A percentile compares a stretch with the other conserved stretches of the same genome.
Conservation (phyloP, 1,139 yeast species). For the Torulaspora globosa region DNA sequence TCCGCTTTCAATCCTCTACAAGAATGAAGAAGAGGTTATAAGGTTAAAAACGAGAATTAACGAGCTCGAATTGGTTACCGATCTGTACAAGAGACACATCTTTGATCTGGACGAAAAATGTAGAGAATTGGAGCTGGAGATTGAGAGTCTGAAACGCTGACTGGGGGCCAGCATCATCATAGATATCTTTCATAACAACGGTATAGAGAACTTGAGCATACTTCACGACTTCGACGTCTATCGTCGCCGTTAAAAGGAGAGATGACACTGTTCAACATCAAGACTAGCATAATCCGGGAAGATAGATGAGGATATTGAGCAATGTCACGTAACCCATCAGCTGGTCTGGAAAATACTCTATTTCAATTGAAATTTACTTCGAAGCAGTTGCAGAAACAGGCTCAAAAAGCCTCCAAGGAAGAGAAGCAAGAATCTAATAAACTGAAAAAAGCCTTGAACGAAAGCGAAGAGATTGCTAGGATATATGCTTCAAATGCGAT, state of each 20-base stretch:
- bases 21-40: conserved; percentile 45
- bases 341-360: conserved; percentile 36
- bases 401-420: conserved; percentile 86
- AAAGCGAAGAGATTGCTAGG: conserved; percentile 84
- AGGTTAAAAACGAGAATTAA: conserved; percentile 70
- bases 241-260: not conserved
- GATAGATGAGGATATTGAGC: not conserved
- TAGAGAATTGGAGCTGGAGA: conserved; percentile 20
- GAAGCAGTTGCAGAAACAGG: conserved; percentile 85
- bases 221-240: conserved; percentile 4
- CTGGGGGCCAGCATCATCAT: conserved; percentile 1
- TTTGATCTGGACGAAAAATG: conserved; percentile 59
- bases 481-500: conserved; percentile 95
- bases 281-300: not conserved
- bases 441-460: conserved; percentile 59
- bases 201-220: conserved; percentile 5
- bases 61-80: conserved; percentile 87
- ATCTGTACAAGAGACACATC: conserved; percentile 75
- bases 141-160: conserved; percentile 12
- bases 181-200: not conserved
- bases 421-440: conserved; percentile 83
- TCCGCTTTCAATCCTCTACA: conserved; percentile 18
- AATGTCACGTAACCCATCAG: conserved; percentile 35
- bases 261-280: not conserved
- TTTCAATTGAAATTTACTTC: conserved; percentile 68